A percentile compares a stretch with the other conserved stretches of the same genome.
Evolutionary conservation across 768 basidiomycete species (phyloP).

Genomic region (Candolleomyces aberdarensis): DNA sequence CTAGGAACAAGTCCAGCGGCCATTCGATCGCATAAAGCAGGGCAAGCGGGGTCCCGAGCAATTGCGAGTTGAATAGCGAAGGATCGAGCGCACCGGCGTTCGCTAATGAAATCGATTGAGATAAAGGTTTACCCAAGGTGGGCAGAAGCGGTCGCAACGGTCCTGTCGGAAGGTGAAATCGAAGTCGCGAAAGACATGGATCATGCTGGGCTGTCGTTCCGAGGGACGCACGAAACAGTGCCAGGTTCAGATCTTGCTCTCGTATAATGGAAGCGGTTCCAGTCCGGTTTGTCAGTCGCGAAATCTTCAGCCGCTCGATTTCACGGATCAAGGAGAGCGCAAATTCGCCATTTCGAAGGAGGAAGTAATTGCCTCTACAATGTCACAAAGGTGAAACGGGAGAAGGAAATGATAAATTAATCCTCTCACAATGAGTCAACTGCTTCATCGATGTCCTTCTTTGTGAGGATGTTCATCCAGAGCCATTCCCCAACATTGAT

Average conservation of each 20-base stretch:
- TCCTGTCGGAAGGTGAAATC: constrained; percentile 76
- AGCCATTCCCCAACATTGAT: constrained; percentile 90
- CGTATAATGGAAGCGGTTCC: constrained; percentile 75
- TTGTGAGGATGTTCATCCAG: constrained; percentile 86
- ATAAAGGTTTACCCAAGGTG: constrained; percentile 46
- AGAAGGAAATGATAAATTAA: neutral
- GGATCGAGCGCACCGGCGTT: constrained; percentile 23
- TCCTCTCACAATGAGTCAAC: constrained; percentile 75
- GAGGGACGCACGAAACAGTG: constrained; percentile 81
- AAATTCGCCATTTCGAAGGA: constrained; percentile 87
- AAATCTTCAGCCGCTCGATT: constrained; percentile 78
- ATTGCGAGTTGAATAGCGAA: constrained; percentile 64
- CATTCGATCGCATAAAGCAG: constrained; percentile 74
- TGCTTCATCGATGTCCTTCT: constrained; percentile 77
- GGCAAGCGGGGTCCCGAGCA: constrained; percentile 75
- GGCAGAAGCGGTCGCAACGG: constrained; percentile 81
- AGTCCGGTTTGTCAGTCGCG: constrained; percentile 66
- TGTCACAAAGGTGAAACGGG: constrained; percentile 11
- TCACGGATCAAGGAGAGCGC: constrained; percentile 80
- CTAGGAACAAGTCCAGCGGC: constrained; percentile 89
- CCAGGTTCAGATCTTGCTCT: constrained; percentile 87
- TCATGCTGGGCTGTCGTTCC: constrained; percentile 89
- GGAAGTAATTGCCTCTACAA: constrained; percentile 81
- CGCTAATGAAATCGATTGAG: constrained; percentile 16
- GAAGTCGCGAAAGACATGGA: constrained; percentile 66